A percentile compares a stretch with the other conserved stretches of the same genome.
Conservation (phyloP, 108 stramenopile genomes). For the Cylindrotheca fusiformis region DNA sequence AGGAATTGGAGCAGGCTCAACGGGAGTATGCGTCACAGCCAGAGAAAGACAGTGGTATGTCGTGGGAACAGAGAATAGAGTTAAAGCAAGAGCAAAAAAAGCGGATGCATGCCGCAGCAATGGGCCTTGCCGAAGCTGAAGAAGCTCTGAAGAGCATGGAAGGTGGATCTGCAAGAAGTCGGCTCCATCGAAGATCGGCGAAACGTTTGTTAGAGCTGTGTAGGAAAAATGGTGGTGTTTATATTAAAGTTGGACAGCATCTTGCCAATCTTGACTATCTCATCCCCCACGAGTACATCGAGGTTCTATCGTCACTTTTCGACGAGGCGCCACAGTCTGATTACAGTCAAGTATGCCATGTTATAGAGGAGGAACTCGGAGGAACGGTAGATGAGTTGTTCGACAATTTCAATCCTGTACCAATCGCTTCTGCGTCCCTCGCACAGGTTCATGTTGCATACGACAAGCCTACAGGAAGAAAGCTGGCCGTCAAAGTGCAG, state of each 20-base stretch:
- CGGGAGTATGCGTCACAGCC: conserved; percentile 37
- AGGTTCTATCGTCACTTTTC: conserved; percentile 69
- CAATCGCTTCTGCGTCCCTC: conserved; percentile 90
- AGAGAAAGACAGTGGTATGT: conserved; percentile 6
- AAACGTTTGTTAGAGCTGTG: conserved; percentile 77
- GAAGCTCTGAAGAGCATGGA: conserved; percentile 27
- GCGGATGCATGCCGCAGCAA: conserved; percentile 55
- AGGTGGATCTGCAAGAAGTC: conserved; percentile 16
- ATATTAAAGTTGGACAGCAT: conserved; percentile 91
- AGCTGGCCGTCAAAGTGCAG: conserved; percentile 92
- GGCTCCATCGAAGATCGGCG: conserved; percentile 57
- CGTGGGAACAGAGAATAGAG: conserved; percentile 4
- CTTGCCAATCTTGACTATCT: conserved; percentile 91
- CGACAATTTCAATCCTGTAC: conserved; percentile 67
- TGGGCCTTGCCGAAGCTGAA: conserved; percentile 47
- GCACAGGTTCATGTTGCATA: conserved; percentile 89
- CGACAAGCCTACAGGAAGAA: conserved; percentile 63
- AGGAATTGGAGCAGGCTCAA: conserved; percentile 62
- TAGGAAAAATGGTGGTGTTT: conserved; percentile 81
- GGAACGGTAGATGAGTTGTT: conserved; percentile 72
- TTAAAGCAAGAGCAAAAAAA: conserved; percentile 47
- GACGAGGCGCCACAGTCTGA: conserved; percentile 70
- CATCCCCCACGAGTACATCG: conserved; percentile 83
- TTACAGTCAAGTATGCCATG: conserved; percentile 42
- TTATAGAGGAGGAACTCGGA: conserved; percentile 83